phyloP scores from a whole-genome alignment of 768 basidiomycete genomes.

The Tricholoma saponaceum region DNA sequence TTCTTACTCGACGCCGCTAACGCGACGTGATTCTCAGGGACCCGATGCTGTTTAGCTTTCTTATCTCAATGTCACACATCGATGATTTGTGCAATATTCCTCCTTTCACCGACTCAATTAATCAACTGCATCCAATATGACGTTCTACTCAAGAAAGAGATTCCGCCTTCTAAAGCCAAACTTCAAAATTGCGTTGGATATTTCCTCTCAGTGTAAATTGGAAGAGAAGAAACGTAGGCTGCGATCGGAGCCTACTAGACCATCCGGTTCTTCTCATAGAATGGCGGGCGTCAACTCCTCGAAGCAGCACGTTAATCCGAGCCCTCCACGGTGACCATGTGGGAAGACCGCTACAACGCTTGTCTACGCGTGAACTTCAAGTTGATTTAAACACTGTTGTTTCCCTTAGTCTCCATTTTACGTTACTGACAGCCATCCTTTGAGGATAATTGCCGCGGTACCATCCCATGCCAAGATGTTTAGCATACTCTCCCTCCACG shows the following conservation, averaged over 20 bases:
- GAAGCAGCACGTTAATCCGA: background rate
- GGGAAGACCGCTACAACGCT: background rate
- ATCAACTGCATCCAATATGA: background rate
- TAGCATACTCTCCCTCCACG: background rate
- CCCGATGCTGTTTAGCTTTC: background rate
- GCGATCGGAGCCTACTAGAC: conserved; percentile 18
- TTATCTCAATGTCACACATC: background rate
- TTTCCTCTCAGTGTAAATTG: conserved; percentile 9
- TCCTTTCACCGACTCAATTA: background rate
- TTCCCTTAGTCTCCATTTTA: background rate
- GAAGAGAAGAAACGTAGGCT: conserved; percentile 5
- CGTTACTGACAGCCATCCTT: background rate
- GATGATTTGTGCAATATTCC: background rate
- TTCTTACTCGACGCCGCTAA: background rate
- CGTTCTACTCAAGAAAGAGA: background rate
- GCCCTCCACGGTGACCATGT: background rate
- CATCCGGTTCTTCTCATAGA: conserved; percentile 11
- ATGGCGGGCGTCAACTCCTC: background rate
- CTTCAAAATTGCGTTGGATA: background rate
- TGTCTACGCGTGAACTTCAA: background rate
- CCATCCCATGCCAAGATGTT: background rate
- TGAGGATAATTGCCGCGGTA: background rate
- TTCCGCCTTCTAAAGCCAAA: background rate
- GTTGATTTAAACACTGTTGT: background rate
- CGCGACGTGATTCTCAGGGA: conserved; percentile 6